Percentiles rank a stretch among this genome's conserved stretches.
These are phyloP conservation scores for Teratosphaeria gauchensis DNA, from an alignment of 2,329 filamentous ascomycete genomes.

Conservation along the genomic window DNA sequence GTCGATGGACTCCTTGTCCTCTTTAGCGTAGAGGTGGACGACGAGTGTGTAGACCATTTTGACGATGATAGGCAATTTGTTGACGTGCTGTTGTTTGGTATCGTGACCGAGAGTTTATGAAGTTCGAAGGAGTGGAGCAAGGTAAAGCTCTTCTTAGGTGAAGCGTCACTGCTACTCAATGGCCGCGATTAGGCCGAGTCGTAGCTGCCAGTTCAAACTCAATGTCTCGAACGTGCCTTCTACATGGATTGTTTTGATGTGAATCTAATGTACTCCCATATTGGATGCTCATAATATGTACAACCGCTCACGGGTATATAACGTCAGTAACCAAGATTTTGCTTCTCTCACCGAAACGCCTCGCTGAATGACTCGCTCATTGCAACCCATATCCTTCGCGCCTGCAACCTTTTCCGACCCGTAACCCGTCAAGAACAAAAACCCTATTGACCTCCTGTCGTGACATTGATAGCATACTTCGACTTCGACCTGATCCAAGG, in stretches of 20 bases:
- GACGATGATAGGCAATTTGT: constrained; percentile 9
- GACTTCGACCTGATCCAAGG: constrained; percentile 3
- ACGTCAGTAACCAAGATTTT: not conserved
- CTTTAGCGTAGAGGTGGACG: constrained; percentile 61
- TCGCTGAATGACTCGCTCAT: not conserved
- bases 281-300: not conserved
- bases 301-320: not conserved
- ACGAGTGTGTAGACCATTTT: constrained; percentile 49
- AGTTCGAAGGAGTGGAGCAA: not conserved
- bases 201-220: not conserved
- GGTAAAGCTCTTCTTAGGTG: not conserved
- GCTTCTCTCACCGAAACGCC: not conserved
- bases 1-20: constrained; percentile 51
- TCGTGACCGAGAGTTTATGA: not conserved
- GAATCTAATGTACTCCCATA: not conserved
- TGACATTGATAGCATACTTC: constrained; percentile 2
- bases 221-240: not conserved
- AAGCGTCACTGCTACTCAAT: not conserved
- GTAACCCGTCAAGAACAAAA: not conserved
- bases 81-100: not conserved
- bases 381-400: not conserved
- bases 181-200: not conserved
- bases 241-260: not conserved
- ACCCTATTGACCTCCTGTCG: not conserved
- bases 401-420: not conserved